Percentiles rank a stretch among this genome's conserved stretches.
These are phyloP conservation scores for Globisporangium solare DNA, from an alignment of 352 stramenopile species.

Conservation along the genomic window DNA sequence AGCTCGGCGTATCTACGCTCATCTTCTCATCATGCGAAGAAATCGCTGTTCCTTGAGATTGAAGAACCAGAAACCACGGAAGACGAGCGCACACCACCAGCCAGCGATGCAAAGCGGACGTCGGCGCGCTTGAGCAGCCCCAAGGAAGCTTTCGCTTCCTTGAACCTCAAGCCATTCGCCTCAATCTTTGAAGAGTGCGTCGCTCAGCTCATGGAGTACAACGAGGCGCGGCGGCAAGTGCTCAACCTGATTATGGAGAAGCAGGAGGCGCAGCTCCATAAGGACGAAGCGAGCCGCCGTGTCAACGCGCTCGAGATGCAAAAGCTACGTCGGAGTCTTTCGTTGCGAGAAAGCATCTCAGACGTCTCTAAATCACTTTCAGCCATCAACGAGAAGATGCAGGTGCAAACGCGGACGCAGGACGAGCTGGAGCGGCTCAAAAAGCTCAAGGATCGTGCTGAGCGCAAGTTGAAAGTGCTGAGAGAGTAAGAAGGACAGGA, in stretches of 20 bases:
- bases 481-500: constrained; percentile 40
- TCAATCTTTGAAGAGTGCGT: constrained; percentile 50
- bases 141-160: no score
- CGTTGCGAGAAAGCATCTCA: constrained; percentile 68
- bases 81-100: constrained; percentile 3
- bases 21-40: constrained; percentile 4
- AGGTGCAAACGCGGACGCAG: constrained; percentile 43
- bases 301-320: constrained; percentile 80
- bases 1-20: neutral
- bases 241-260: constrained; percentile 63
- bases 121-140: neutral
- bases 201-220: constrained; percentile 52
- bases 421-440: constrained; percentile 67
- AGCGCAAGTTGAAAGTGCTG: constrained; percentile 52
- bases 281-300: constrained; percentile 45
- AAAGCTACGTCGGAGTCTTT: constrained; percentile 70
- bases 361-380: constrained; percentile 60
- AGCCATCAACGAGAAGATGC: constrained; percentile 59
- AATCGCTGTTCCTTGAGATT: constrained; percentile 5
- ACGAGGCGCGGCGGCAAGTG: constrained; percentile 49
- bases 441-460: constrained; percentile 61
- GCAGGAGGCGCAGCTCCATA: constrained; percentile 50
- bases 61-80: constrained; percentile 7
- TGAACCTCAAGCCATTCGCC: neutral
- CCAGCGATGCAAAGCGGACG: constrained; percentile 8